Conservation (phyloP, 371 early-diverging fungal species). For the Mortierella sp. region DNA sequence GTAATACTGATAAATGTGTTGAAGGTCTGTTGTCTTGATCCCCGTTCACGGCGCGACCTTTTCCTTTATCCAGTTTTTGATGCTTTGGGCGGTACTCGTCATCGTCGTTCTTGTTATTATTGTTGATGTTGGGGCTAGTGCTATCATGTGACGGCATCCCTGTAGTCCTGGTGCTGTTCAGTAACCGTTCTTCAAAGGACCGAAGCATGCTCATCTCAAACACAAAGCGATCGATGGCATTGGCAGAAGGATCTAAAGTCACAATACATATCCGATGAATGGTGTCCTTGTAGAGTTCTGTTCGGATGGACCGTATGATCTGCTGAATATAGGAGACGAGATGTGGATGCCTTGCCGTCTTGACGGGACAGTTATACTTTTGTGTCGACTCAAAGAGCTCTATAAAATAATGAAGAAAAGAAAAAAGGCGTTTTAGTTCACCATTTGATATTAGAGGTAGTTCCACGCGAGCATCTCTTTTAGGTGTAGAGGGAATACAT, state of each 20-base stretch:
- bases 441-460: not conserved
- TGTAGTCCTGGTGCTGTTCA: not conserved
- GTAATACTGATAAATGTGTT: not conserved
- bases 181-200: slow-evolving; percentile 11
- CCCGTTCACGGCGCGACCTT: slow-evolving; percentile 11
- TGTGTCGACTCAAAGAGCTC: slow-evolving; percentile 48
- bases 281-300: slow-evolving; percentile 34
- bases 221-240: slow-evolving; percentile 43
- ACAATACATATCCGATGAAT: slow-evolving; percentile 42
- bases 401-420: not conserved
- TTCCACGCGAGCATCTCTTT: not conserved
- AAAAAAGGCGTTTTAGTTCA: too few relatives aligned
- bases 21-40: too few relatives aligned
- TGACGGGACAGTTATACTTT: slow-evolving; percentile 45
- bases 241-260: slow-evolving; percentile 15
- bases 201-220: slow-evolving; percentile 36
- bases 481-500: not conserved
- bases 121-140: too few relatives aligned
- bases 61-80: slow-evolving; percentile 22
- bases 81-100: not conserved
- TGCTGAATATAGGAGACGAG: slow-evolving; percentile 29
- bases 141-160: too few relatives aligned
- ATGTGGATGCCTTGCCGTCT: slow-evolving; percentile 43
- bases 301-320: slow-evolving; percentile 23
- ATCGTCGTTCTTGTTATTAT: not conserved